Evolutionary conservation across 164 flowering plant genomes (phyloP), one percentile per base, ranked within the genome.

Genomic region (Cinnamomum chago): DNA sequence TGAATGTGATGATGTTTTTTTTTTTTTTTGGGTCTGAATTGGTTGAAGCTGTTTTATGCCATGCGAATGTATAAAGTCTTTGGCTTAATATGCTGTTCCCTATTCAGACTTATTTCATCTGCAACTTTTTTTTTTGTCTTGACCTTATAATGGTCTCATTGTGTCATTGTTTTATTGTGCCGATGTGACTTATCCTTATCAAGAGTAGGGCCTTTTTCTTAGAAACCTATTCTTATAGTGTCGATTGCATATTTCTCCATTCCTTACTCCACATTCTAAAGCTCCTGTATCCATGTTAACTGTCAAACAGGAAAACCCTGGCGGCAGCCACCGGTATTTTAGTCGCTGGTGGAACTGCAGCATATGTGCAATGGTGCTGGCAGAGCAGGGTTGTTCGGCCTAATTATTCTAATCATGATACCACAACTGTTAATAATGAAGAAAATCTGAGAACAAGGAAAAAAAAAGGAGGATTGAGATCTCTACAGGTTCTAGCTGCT

Each of bases 311-410:
- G 89, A 96, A 89, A 84, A 71, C 90, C 75, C 77, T 96, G 23
- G 84, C 90, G 50, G 76, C 92, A 72, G 93, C 97, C 40, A 76
- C 97, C 69, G 91, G 98, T 69, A 78, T 96, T 68, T 62, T 88
- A 58, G 93, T 85, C 77, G 94, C 90, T 51, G 92, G 99, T 75
- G 98, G 99, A 65, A 80, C 97, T 70, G 92, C 97, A 79, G 92
- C 88, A 68, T 94, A 88, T 79, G 62, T 90, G 80, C 89, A 86
- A 70, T 90, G 93, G 72, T 83, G 92, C 33, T 72, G 80, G 14
- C n/a, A 62, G 67, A 70, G 70, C 47, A 80, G 83, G 68, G 9
- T 25, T 77, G 80, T 18, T 69, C 84, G 74, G 67, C 75, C 70
- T 22, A 83, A 77, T 78, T 82, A 88, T 72, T 73, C 67, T 66